These are phyloP conservation scores for Clonostachys rosea DNA, from an alignment of 2,329 filamentous ascomycete genomes.

Conservation along the genomic window DNA sequence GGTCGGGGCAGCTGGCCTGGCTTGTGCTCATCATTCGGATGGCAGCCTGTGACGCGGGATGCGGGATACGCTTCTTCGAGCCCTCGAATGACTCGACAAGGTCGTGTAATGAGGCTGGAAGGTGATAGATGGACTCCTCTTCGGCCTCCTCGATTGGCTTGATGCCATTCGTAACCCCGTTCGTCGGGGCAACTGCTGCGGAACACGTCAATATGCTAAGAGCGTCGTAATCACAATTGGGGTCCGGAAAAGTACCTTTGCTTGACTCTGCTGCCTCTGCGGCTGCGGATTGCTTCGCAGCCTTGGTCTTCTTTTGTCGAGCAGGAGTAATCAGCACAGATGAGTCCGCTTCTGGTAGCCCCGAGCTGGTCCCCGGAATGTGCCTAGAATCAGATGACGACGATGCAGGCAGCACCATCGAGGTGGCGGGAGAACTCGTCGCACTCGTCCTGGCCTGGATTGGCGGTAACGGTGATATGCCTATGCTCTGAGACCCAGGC, in stretches of 20 bases:
- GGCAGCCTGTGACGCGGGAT: constrained; percentile 59
- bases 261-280: constrained; percentile 35
- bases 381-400: constrained; percentile 27
- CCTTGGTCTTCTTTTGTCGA: constrained; percentile 33
- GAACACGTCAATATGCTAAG: constrained; percentile 5
- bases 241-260: constrained; percentile 30
- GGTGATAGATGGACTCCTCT: constrained; percentile 86
- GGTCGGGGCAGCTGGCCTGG: constrained; percentile 68
- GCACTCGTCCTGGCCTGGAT: constrained; percentile 50
- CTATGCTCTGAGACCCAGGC: constrained; percentile 54
- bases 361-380: not conserved
- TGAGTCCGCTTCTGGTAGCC: constrained; percentile 1
- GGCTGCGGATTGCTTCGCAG: constrained; percentile 34
- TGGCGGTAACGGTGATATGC: constrained; percentile 42
- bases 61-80: constrained; percentile 65
- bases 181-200: constrained; percentile 34
- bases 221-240: not conserved
- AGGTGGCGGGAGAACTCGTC: constrained; percentile 47
- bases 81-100: constrained; percentile 87
- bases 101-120: constrained; percentile 84
- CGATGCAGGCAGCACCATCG: constrained; percentile 38
- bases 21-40: constrained; percentile 73
- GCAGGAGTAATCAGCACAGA: constrained; percentile 13
- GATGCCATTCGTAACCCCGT: constrained; percentile 47
- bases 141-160: constrained; percentile 39